Evolutionary conservation across 805 yeast genomes (phyloP).

Genomic region (Lipomyces mesembrius): DNA sequence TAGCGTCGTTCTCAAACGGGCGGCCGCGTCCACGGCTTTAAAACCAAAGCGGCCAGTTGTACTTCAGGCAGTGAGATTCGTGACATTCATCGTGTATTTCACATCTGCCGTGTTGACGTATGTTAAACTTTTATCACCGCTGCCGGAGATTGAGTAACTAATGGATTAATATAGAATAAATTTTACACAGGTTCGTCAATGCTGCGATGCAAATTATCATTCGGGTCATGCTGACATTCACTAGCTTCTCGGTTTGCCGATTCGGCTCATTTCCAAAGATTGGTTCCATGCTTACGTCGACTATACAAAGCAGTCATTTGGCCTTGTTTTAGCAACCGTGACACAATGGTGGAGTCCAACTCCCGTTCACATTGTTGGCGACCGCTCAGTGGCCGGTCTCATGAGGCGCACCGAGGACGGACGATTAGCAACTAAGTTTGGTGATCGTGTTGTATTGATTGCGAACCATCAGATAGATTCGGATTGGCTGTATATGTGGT

Average conservation of each 20-base stretch:
- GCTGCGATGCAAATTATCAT: neutral
- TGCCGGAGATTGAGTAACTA: neutral
- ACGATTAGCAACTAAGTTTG: slow-evolving; percentile 45
- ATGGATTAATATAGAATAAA: slow-evolving; percentile 20
- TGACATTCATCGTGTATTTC: slow-evolving; percentile 24
- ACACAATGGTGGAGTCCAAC: slow-evolving; percentile 44
- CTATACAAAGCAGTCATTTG: slow-evolving; percentile 45
- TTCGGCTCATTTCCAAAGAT: slow-evolving; percentile 38
- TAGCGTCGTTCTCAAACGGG: slow-evolving; percentile 14
- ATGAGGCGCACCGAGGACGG: slow-evolving; percentile 37
- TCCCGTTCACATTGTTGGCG: slow-evolving; percentile 42
- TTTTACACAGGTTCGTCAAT: slow-evolving; percentile 28
- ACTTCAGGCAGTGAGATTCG: slow-evolving; percentile 27
- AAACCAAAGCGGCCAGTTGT: slow-evolving; percentile 24
- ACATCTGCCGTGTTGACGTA: slow-evolving; percentile 33
- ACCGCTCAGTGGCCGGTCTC: slow-evolving; percentile 40
- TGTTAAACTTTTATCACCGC: neutral
- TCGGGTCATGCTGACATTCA: slow-evolving; percentile 2
- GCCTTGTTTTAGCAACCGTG: slow-evolving; percentile 41
- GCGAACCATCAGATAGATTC: slow-evolving; percentile 94
- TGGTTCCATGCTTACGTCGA: slow-evolving; percentile 43
- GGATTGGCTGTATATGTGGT: slow-evolving; percentile 95
- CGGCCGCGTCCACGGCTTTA: slow-evolving; percentile 11
- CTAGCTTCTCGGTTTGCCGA: slow-evolving; percentile 42
- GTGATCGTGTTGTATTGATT: slow-evolving; percentile 64